Evolutionary conservation across 768 basidiomycete genomes (phyloP).

Genomic region (Tylopilus intermedius): DNA sequence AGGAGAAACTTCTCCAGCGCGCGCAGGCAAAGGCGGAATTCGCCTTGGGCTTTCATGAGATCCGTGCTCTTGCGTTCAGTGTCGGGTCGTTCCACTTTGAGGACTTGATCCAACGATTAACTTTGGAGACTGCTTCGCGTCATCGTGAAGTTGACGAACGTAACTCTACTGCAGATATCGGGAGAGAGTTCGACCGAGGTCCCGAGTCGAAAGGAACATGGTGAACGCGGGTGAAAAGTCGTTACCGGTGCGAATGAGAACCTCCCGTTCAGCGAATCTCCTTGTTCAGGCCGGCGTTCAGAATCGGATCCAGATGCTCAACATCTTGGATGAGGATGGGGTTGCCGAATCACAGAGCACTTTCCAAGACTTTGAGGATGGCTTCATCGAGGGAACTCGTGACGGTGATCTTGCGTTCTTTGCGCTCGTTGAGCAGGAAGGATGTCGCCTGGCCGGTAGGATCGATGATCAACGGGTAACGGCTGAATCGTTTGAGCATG

Average conservation of each 20-base stretch:
- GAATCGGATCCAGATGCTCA: slow-evolving; percentile 65
- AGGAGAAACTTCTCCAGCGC: slow-evolving; percentile 90
- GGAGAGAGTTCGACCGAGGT: slow-evolving; percentile 98
- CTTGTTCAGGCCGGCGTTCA: slow-evolving; percentile 69
- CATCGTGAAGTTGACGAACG: slow-evolving; percentile 97
- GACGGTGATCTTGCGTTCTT: slow-evolving; percentile 93
- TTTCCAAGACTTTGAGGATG: slow-evolving; percentile 97
- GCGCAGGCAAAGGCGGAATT: slow-evolving; percentile 88
- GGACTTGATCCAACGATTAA: slow-evolving; percentile 93
- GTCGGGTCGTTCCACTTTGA: slow-evolving; percentile 95
- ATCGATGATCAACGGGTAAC: slow-evolving; percentile 96
- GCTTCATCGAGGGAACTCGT: slow-evolving; percentile 97
- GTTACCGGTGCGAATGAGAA: slow-evolving; percentile 91
- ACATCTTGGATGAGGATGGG: slow-evolving; percentile 73
- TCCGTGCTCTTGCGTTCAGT: slow-evolving; percentile 94
- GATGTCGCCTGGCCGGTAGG: slow-evolving; percentile 96
- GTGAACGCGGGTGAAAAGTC: slow-evolving; percentile 99
- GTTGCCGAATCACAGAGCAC: slow-evolving; percentile 97
- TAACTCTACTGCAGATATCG: slow-evolving; percentile 96
- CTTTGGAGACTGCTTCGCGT: slow-evolving; percentile 97
- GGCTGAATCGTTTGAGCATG: slow-evolving; percentile 97
- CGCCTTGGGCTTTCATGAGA: slow-evolving; percentile 96
- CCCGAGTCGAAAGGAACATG: slow-evolving; percentile 96
- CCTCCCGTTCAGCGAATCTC: slow-evolving; percentile 91
- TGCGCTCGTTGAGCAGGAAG: slow-evolving; percentile 92